Evolutionary conservation across 441 rosid genomes (phyloP), one percentile per base, ranked within the genome.

Genomic region (Raphanus hybrid): DNA sequence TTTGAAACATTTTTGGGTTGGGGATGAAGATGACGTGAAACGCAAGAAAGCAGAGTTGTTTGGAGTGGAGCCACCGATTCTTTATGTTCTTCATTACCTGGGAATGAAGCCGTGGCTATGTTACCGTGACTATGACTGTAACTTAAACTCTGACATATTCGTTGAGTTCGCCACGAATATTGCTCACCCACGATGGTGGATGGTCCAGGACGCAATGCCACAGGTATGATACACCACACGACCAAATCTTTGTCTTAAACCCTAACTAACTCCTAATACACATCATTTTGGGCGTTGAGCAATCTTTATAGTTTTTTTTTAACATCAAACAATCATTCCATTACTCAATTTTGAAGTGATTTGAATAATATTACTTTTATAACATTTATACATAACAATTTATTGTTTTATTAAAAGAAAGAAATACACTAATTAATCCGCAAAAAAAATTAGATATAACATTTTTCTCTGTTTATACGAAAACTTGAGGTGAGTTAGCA

Each of bases 51-150:
- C 84, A 11, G 75, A 71, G 20, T 91, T 94, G 8, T 94, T 92
- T 48, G 96, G 93, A 18, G 87, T 92, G 3, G 93, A 94, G 9
- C 98, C 97, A 3, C 88, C 97, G 1, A 57, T 88, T 26, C 91
- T 92, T 0, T 90, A 91, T 70, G 97, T 90, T 23, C 95, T 94
- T 68, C 98, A 94, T 77, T 94, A 92, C 70, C 82, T 94, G 0
- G 98, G 98, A 0, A 55, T 87, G 81, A 94, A 94, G 75, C 98
- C 97, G 3, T 94, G 98, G 97, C 75, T 94, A 45, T 94, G 97
- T 76, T 92, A 76, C 84, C 82, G 91, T 5, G 97, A 94, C 86
- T 94, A 91, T 27, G 98, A 94, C 73, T 94, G 98, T 80, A 94
- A 94, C 78, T 94, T 91, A 87, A 92, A 94, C 48, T 83, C 78